Conservation (phyloP, 2,329 filamentous ascomycete species). For the Drechslera avenae region DNA sequence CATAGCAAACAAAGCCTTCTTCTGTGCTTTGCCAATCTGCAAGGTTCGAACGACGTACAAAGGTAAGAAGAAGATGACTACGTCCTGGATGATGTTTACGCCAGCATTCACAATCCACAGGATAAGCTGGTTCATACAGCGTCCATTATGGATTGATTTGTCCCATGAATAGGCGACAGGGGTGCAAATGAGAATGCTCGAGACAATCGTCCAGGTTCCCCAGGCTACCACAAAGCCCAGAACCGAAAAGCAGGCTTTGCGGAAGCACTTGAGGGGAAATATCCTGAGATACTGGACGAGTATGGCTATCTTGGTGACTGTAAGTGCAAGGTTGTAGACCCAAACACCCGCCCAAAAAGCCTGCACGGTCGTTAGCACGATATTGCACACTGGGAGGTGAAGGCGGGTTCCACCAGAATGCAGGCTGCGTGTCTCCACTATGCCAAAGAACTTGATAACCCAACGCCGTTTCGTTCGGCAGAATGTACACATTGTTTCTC, state of each 20-base stretch:
- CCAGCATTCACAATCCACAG: conserved; percentile 41
- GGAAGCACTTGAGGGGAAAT: conserved; percentile 36
- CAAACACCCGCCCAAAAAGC: conserved; percentile 44
- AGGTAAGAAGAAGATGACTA: conserved; percentile 42
- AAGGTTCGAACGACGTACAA: conserved; percentile 39
- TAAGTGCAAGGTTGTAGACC: conserved; percentile 42
- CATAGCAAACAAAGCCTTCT: conserved; percentile 43
- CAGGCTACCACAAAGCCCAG: conserved; percentile 32
- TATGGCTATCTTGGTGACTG: conserved; percentile 41
- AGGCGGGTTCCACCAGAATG: too few species aligned
- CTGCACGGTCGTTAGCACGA: conserved; percentile 25
- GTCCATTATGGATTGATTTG: conserved; percentile 28
- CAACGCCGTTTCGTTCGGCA: too few species aligned
- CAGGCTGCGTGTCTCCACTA: too few species aligned
- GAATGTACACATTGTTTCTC: too few species aligned
- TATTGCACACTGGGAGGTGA: neutral
- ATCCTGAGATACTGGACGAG: conserved; percentile 42
- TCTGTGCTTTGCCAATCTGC: conserved; percentile 42
- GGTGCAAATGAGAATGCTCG: conserved; percentile 43
- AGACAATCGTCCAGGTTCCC: conserved; percentile 39
- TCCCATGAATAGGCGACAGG: conserved; percentile 44
- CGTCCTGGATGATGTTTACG: conserved; percentile 41
- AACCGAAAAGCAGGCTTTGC: conserved; percentile 33
- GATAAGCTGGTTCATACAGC: conserved; percentile 37
- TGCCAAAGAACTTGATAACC: too few species aligned